These are phyloP conservation scores for Claviceps sp. DNA, from an alignment of 2,329 filamentous ascomycete species.

Conservation along the genomic window DNA sequence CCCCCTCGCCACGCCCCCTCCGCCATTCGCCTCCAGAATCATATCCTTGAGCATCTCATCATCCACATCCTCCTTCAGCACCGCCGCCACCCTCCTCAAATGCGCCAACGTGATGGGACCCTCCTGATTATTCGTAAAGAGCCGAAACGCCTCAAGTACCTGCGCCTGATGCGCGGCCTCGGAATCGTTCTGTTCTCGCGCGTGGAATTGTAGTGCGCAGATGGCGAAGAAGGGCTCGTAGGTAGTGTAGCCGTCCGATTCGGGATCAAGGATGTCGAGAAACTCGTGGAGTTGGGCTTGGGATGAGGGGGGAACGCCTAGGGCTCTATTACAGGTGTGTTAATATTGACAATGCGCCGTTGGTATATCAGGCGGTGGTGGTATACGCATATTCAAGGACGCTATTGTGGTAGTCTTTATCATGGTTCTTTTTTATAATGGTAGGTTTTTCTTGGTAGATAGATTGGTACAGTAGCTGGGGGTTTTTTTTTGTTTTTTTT, in stretches of 20 bases:
- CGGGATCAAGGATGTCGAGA: conserved; percentile 68
- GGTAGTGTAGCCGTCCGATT: conserved; percentile 60
- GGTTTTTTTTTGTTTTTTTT: too few relatives aligned
- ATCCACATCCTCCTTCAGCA: conserved; percentile 70
- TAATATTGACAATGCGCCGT: too few relatives aligned
- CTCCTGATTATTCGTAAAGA: conserved; percentile 53
- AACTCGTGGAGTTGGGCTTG: conserved; percentile 62
- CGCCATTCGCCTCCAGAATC: conserved; percentile 87
- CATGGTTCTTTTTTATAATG: too few relatives aligned
- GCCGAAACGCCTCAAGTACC: conserved; percentile 65
- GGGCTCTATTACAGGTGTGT: conserved; percentile 42
- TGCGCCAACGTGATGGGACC: conserved; percentile 66
- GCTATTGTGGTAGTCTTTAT: too few relatives aligned
- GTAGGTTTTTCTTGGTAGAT: not conserved
- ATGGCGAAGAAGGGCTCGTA: conserved; percentile 79
- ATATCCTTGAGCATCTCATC: conserved; percentile 84
- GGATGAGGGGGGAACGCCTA: conserved; percentile 56
- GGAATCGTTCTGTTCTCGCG: conserved; percentile 35
- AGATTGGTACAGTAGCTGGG: too few relatives aligned
- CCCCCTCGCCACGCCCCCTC: conserved; percentile 53
- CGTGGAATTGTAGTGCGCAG: conserved; percentile 72
- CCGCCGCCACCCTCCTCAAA: conserved; percentile 62
- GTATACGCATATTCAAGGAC: too few relatives aligned
- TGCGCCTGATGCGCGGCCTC: conserved; percentile 47
- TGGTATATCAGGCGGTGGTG: too few relatives aligned